Conservation (phyloP, 2,329 filamentous ascomycete genomes). For the Pseudogymnoascus sp. region DNA sequence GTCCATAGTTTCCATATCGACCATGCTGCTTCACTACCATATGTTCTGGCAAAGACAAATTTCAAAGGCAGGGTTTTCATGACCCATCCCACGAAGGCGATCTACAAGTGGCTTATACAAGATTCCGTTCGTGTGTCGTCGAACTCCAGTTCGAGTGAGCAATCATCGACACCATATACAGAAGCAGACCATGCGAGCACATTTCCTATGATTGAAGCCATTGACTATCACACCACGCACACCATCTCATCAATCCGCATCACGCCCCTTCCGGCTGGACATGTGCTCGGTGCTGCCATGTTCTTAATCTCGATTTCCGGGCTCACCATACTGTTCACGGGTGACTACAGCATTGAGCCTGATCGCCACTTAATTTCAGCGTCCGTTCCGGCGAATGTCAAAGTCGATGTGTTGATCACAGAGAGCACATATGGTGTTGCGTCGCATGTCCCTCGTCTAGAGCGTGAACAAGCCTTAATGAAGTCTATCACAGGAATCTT, state of each 20-base stretch:
- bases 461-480: slow-evolving; percentile 89
- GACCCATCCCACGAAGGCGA: slow-evolving; percentile 98
- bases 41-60: slow-evolving; percentile 95
- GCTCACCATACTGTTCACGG: slow-evolving; percentile 93
- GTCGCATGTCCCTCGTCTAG: slow-evolving; percentile 80
- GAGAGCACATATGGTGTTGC: slow-evolving; percentile 97
- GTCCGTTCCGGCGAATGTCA: slow-evolving; percentile 77
- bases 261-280: slow-evolving; percentile 91
- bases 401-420: slow-evolving; percentile 92
- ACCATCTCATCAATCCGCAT: slow-evolving; percentile 95
- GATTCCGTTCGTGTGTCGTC: slow-evolving; percentile 84
- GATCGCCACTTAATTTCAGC: slow-evolving; percentile 94
- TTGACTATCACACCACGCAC: slow-evolving; percentile 96
- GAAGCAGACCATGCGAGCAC: slow-evolving; percentile 93
- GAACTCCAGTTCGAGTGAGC: slow-evolving; percentile 47
- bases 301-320: slow-evolving; percentile 96
- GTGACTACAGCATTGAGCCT: slow-evolving; percentile 92
- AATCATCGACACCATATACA: slow-evolving; percentile 75
- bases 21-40: slow-evolving; percentile 96
- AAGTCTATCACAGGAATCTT: slow-evolving; percentile 88
- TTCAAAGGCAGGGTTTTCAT: slow-evolving; percentile 96
- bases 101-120: slow-evolving; percentile 99
- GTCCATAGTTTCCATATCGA: slow-evolving; percentile 86
- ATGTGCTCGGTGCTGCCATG: slow-evolving; percentile 98
- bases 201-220: slow-evolving; percentile 89